These are phyloP conservation scores for Cladosporium sp. DNA, from an alignment of 2,329 filamentous ascomycete genomes.

Conservation along the genomic window DNA sequence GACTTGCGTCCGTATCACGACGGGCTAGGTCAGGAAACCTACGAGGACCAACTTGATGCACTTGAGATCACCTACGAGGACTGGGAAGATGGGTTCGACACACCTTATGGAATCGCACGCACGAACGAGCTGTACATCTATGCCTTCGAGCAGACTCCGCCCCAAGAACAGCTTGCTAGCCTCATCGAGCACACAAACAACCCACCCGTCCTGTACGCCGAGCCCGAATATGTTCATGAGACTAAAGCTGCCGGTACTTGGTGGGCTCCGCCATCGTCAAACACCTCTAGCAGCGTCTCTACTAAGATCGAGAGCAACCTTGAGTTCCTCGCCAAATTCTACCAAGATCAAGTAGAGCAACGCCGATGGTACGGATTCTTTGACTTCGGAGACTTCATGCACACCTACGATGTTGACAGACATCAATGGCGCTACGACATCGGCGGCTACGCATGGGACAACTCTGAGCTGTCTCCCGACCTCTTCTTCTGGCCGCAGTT, in stretches of 20 bases:
- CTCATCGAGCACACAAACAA: conserved; percentile 51
- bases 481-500: conserved; percentile 65
- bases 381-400: conserved; percentile 63
- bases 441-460: conserved; percentile 66
- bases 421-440: conserved; percentile 65
- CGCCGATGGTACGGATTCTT: conserved; percentile 64
- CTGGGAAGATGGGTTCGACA: conserved; percentile 57
- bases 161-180: conserved; percentile 46
- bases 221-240: conserved; percentile 51
- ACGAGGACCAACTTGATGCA: conserved; percentile 59
- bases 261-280: conserved; percentile 48
- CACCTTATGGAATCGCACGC: conserved; percentile 58
- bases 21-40: conserved; percentile 56
- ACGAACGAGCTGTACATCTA: conserved; percentile 58
- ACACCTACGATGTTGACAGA: conserved; percentile 60
- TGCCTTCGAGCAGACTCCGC: conserved; percentile 55
- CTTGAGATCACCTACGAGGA: conserved; percentile 66
- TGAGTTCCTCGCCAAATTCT: conserved; percentile 58
- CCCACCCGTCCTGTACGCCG: conserved; percentile 54
- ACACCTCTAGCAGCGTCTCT: conserved; percentile 33
- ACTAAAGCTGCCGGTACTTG: conserved; percentile 57
- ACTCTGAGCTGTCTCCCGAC: conserved; percentile 63
- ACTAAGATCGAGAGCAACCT: conserved; percentile 54
- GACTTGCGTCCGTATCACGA: conserved; percentile 61
- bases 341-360: conserved; percentile 57